Base-by-base conservation (phyloP, 1,139 yeast species). In the Geotrichum aggregatum region DNA sequence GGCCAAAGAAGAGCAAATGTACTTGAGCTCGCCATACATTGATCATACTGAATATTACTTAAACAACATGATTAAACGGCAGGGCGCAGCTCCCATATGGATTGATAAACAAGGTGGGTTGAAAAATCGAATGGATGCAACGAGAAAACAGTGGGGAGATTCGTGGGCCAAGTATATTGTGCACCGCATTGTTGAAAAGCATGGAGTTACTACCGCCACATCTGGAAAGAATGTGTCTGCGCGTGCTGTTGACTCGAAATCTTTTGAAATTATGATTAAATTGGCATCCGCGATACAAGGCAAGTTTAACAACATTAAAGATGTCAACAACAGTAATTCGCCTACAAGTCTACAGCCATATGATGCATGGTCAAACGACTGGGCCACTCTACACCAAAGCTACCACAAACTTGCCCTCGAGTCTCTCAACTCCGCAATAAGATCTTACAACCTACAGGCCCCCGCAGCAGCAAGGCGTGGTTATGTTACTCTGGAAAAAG, bases 21-120 rank as follows among this genome's bases (percentile, higher is more conserved):
- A 50, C 3, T 61, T 65, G 14, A 65, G 71, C 33, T 71, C 73
- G 49, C 76, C 79, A 0, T 77, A 74, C 58, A 69, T 82, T 10
- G 84, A 80, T 58, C 69, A 79, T 26, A 82, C 86, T 0, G 85
- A 79, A 58, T 80, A 77, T 61, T 87, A 86, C 63, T 70, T 88
- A 65, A 83, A 82, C 57, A 82, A 86, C 60, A 83, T 88, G 47
- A 70, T 88, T 55, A 82, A 79, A 59, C 78, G 79, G 44, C 96
- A 88, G 66, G 89, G 87, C 45, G 82, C 86, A 0, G 72, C 83
- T 10, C 96, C 96, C 0, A 94, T 95, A 0, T 88, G 96, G 96
- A 83, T 88, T 31, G 95, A 87, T 61, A 81, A 78, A 51, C 96
- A 88, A 66, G 78, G 80, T 44, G 74, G 77, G 3, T 76, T 87